A percentile compares a stretch with the other conserved stretches of the same genome.
Evolutionary conservation across 805 yeast species (phyloP).

Genomic region (Saccharomycopsis sp.): DNA sequence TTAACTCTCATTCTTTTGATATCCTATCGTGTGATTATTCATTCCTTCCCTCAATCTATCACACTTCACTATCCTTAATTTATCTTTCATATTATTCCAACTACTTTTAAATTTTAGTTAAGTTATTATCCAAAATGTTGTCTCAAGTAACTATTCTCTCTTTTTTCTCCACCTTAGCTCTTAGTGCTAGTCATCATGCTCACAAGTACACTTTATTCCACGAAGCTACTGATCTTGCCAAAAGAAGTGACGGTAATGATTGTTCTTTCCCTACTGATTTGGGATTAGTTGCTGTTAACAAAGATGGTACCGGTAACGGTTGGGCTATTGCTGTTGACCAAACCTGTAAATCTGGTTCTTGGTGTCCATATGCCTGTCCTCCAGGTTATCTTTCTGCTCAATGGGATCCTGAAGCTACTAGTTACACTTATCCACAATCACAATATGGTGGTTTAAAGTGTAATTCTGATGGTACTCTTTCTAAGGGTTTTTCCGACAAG

Average conservation of each 20-base stretch:
- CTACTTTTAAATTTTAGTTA: background rate
- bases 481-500: slow-evolving; percentile 46
- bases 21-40: background rate
- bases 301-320: slow-evolving; percentile 52
- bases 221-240: background rate
- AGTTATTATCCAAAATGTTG: background rate
- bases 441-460: slow-evolving; percentile 80
- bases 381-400: slow-evolving; percentile 83
- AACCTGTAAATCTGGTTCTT: slow-evolving; percentile 60
- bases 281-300: slow-evolving; percentile 64
- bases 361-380: slow-evolving; percentile 88
- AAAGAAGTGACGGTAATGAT: slow-evolving; percentile 26
- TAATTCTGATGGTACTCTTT: slow-evolving; percentile 54
- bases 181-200: slow-evolving; percentile 21
- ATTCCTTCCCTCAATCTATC: background rate
- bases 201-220: slow-evolving; percentile 20
- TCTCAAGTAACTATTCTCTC: background rate
- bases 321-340: slow-evolving; percentile 83
- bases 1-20: background rate
- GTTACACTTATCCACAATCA: slow-evolving; percentile 67
- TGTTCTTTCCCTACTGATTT: slow-evolving; percentile 61
- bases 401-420: slow-evolving; percentile 73
- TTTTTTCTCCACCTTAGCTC: slow-evolving; percentile 8
- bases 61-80: background rate
- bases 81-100: background rate